Evolutionary conservation across 495 filamentous ascomycete genomes (phyloP), one percentile per base, ranked within the genome.

Genomic region (Ramalina peruviana): DNA sequence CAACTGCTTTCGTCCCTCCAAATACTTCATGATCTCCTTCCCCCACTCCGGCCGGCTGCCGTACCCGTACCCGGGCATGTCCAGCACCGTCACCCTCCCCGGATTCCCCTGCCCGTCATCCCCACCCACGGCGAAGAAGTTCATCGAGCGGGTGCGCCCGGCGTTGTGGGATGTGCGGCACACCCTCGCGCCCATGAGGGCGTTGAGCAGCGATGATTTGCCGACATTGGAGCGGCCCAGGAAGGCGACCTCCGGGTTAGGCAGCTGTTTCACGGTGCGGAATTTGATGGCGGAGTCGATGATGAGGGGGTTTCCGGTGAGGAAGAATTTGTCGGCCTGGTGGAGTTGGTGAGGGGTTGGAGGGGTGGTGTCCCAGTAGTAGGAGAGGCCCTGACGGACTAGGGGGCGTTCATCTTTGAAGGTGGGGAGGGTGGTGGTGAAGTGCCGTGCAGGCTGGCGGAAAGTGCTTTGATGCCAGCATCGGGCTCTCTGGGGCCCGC

Each of bases 41-140:
- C 92, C 92, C 90, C 90, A 96, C 54, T 81, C 82, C 38, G 72
- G 62, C 40, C 77, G 67, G 59, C 83, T 86, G 5, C 78, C 83
- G 48, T 82, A 72, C 4, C 93, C 92, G 59, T 98, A 98, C 2
- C 92, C 93, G 6, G 92, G 93, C 86, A 93, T 90, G 64, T 98
- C 93, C 36, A 95, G 67, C 11, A 92, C 57, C 7, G 79, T 68
- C 44, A 94, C 60, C 12, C 76, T 70, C 46, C 82, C 74, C 48
- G 70, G 68, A 17, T 72, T 70, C 56, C 81, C 72, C 37, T 67
- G 64, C 25, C 66, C 70, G 51, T 73, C 72, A 26, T 61, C 65
- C 27, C 73, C 74, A 0, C 82, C 83, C 25, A 95, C 81, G 3
- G 79, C 81, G 63, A 87, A 96, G 0, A 80, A 83, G 59, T 94